Base-by-base conservation (phyloP, 306 rosid genomes). In the Castanea sativa region DNA sequence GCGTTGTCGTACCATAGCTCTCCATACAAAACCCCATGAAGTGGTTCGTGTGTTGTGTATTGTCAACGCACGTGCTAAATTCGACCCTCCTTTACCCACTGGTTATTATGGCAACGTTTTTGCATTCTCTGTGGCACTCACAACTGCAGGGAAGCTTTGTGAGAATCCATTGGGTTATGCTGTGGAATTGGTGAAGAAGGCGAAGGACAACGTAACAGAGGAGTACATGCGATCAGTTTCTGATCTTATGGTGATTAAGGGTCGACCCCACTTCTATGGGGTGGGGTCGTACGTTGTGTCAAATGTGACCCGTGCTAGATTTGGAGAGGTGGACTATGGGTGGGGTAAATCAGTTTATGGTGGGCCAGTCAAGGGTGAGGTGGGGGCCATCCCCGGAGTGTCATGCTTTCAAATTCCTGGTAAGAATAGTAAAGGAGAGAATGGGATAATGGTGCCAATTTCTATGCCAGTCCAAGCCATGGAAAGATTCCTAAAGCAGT, bases 41-140 rank as follows among this genome's bases (percentile, higher is more conserved):
- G 91, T 86, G 80, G 90, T 87, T 38, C 90, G 93, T 71, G 65
- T 90, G 4, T 6, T 86, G 2, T 90, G 87, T 74, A 67, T 86
- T 1, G 90, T 86, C 1, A 82, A 80, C 2, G 82, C 90, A 0
- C 93, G 91, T 1, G 8, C 38, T 61, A 90, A 49, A 27, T 82
- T 92, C 53, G 18, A 84, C 27, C 89, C 92, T 10, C 86, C 90
- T 0, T 41, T 92, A 7, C 97, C 97, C 0, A 2, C 25, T 0
- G 93, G 93, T 2, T 92, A 79, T 61, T 92, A 92, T 2, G 95
- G 97, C 4, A 92, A 92, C 19, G 92, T 71, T 0, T 74, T 90
- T 45, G 92, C 88, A 0, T 86, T 86, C 61, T 79, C 91, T 0
- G 85, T 65, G 15, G 95, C 95, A 0, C 76, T 90, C 6, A 79